Evolutionary conservation across 208 protist genomes (phyloP), one percentile per base, ranked within the genome.

Genomic region (Pavlovales sp.): DNA sequence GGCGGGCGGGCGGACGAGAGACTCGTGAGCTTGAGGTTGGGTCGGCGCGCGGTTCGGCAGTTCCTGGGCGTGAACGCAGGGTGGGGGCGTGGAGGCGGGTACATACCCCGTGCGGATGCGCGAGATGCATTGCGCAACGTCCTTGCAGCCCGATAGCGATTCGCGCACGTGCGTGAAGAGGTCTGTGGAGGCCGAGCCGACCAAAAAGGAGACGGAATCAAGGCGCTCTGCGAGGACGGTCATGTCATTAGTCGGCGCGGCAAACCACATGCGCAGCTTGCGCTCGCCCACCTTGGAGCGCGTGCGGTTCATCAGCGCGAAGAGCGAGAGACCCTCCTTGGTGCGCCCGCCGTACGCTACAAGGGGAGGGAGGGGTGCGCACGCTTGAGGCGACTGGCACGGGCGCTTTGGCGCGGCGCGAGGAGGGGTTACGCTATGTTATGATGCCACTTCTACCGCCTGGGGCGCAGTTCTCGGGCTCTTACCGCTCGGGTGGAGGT

Each of bases 201-300:
- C 10, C 34, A 85, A 39, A 34, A 76, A 75, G 47, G 0, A 20
- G 20, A 85, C 32, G 0, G 81, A 5, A 10, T 85, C 57, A 34
- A 34, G 81, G 5, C 81, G 81, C 81, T 75, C 46, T 4, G 2
- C 10, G 34, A 85, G 42, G 4, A 42, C 28, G 20, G 0, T 37
- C 20, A 41, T 0, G 81, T 85, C 81, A 7, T 57, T 18, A 5
- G 46, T 57, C 57, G 81, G 81, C 47, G 41, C 18, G 57, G 37
- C 20, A 41, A 87, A 87, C 83, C 83, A 87, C 11, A 0, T 10
- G 42, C 83, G 83, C 67, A 87, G 83, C 47, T 36, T 34, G 32
- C 28, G 0, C 40, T 87, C 83, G 26, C 83, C 83, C 7, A 30
- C 34, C 37, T 44, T 41, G 26, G 30, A 42, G 37, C 42, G 14